Evolutionary conservation across 129 eudicot genomes (phyloP).

Genomic region (Helianthus tuberosus): DNA sequence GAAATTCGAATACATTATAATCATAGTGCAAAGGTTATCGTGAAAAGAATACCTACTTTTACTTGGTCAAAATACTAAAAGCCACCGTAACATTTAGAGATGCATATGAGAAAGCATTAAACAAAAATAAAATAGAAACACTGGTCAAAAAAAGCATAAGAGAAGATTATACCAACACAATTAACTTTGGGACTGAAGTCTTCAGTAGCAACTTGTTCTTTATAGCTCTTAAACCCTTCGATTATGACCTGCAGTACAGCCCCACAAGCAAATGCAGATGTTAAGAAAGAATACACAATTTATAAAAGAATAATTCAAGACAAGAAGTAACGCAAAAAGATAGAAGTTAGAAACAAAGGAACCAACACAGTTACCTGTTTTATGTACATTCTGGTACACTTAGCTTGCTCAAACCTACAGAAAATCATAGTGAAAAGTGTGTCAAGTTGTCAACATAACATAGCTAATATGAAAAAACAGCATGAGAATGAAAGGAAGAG

Average conservation of each 20-base stretch:
- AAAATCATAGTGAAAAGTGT: conserved; percentile 13
- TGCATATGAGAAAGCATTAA: conserved; percentile 4
- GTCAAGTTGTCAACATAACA: conserved; percentile 13
- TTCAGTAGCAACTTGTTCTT: conserved; percentile 92
- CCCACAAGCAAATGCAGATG: conserved; percentile 18
- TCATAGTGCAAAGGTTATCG: not conserved
- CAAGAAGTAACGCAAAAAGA: not conserved
- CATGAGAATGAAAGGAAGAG: not conserved
- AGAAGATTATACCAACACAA: conserved; percentile 72
- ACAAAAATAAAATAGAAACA: not conserved
- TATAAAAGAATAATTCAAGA: not conserved
- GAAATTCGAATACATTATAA: not conserved
- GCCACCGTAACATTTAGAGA: not conserved
- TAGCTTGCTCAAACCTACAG: conserved; percentile 25
- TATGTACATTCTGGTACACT: conserved; percentile 62
- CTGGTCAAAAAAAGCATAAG: conserved; percentile 1
- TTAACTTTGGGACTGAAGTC: conserved; percentile 93
- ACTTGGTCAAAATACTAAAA: not conserved
- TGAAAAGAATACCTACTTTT: not conserved
- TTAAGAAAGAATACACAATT: not conserved
- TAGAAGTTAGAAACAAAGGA: conserved; percentile 3
- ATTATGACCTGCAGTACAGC: conserved; percentile 65
- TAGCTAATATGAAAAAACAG: conserved; percentile 2
- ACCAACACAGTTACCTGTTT: conserved; percentile 60
- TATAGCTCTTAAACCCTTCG: conserved; percentile 97